phyloP scores from a whole-genome alignment of 768 basidiomycete species.

The Galerina marginata region DNA sequence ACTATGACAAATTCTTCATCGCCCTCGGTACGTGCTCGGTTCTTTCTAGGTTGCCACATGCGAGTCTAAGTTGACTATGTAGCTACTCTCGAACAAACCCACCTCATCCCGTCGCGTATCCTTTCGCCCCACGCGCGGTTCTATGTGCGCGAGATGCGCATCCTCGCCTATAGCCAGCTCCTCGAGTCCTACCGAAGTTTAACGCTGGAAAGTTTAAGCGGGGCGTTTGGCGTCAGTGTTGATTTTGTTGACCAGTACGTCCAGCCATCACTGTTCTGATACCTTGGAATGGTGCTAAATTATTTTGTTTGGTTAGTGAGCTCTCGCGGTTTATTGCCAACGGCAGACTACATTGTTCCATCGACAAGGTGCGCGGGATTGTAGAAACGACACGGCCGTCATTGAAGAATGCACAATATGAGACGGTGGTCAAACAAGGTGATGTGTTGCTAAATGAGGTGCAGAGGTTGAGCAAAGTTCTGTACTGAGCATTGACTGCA shows the following conservation, averaged over 20 bases:
- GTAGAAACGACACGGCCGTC: constrained; percentile 85
- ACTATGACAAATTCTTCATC: constrained; percentile 93
- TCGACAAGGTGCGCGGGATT: constrained; percentile 94
- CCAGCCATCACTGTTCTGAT: constrained; percentile 38
- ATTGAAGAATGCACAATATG: constrained; percentile 84
- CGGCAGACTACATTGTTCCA: constrained; percentile 83
- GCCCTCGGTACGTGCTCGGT: constrained; percentile 67
- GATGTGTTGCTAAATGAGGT: constrained; percentile 88
- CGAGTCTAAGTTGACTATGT: background rate
- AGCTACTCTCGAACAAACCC: constrained; percentile 89
- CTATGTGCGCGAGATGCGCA: constrained; percentile 96
- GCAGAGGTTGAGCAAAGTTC: constrained; percentile 89
- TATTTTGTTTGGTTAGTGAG: constrained; percentile 58
- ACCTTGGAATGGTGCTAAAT: background rate
- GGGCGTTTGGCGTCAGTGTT: constrained; percentile 88
- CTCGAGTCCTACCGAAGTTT: constrained; percentile 91
- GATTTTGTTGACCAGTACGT: constrained; percentile 87
- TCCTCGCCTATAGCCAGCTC: constrained; percentile 89
- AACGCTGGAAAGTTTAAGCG: constrained; percentile 83
- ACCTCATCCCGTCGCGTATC: constrained; percentile 86
- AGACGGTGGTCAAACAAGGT: constrained; percentile 91
- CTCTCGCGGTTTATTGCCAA: constrained; percentile 91
- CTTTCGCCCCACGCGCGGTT: constrained; percentile 86
- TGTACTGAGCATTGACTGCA: constrained; percentile 45
- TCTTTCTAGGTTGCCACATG: background rate